phyloP scores from a whole-genome alignment of 257 asterid genomes.

The Nicotiana otophora region DNA sequence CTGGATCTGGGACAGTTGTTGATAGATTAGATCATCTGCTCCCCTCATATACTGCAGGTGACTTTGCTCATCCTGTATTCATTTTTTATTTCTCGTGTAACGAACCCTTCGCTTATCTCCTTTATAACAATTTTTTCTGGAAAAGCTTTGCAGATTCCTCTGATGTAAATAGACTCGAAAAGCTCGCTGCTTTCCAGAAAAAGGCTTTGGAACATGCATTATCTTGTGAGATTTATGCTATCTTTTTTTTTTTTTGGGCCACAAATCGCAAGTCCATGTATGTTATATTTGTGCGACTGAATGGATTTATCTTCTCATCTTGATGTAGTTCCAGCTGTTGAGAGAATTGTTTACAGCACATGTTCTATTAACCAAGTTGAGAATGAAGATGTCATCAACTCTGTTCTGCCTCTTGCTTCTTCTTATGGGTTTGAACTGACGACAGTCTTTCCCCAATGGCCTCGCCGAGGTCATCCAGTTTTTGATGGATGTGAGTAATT shows the following conservation, averaged over 20 bases:
- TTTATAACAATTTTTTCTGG: not conserved
- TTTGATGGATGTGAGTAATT: slow-evolving; percentile 65
- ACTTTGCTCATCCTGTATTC: not conserved
- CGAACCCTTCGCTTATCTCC: not conserved
- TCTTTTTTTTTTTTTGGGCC: not conserved
- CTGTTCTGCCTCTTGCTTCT: slow-evolving; percentile 62
- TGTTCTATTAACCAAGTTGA: slow-evolving; percentile 82
- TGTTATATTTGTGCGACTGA: not conserved
- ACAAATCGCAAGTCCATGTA: not conserved
- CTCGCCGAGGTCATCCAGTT: slow-evolving; percentile 83
- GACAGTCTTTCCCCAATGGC: slow-evolving; percentile 65
- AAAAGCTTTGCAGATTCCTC: slow-evolving; percentile 25
- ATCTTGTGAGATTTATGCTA: slow-evolving; percentile 47
- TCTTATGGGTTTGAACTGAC: slow-evolving; percentile 65
- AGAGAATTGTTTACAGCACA: slow-evolving; percentile 88
- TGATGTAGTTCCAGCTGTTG: slow-evolving; percentile 68
- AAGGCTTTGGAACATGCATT: slow-evolving; percentile 75
- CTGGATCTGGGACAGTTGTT: slow-evolving; percentile 88
- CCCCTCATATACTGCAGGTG: slow-evolving; percentile 76
- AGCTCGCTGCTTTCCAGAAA: slow-evolving; percentile 78
- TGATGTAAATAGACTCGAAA: slow-evolving; percentile 42
- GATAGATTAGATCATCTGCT: slow-evolving; percentile 91
- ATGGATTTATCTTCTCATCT: not conserved
- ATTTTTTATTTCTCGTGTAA: not conserved
- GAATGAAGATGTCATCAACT: slow-evolving; percentile 76